Evolutionary conservation across 768 basidiomycete genomes (phyloP), one percentile per base, ranked within the genome.

Genomic region (Kwoniella heveanensis): DNA sequence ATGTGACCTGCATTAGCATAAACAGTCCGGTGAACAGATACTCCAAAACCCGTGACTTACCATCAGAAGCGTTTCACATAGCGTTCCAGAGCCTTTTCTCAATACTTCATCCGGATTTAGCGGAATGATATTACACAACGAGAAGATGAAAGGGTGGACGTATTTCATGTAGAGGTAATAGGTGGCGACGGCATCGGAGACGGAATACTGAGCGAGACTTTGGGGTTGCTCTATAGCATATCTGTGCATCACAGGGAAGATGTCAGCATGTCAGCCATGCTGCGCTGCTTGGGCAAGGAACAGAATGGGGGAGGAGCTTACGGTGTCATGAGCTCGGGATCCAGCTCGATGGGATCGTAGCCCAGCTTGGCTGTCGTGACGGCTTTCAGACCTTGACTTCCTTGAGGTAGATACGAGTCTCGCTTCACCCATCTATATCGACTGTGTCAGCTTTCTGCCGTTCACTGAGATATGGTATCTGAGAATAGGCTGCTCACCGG

Each of bases 121-220:
- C 12, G 96, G 95, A 70, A 99, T 98, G 80, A 98, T 99, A 83
- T 96, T 99, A 81, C 96, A 98, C 37, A 99, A 82, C 9, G 96
- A 98, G 83, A 99, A 99, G 66, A 99, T 91, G 85, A 99, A 99
- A 0, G 96, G 96, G 76, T 98, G 94, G 10, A 99, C 94, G 73
- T 99, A 99, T 93, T 98, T 99, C 96, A 98, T 99, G 82, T 99
- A 98, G 36, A 99, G 85, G 80, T 98, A 98, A 79, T 99, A 98
- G 0, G 96, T 99, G n/a, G 96, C 95, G 10, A 98, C 96, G 0
- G 96, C 96, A 84, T 99, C 96, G 79, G 96, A 99, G 26, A 99
- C 96, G 71, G 96, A 98, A 81, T 99, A 99, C 75, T 94, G 91
- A 0, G 96, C 95, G 19, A 99, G 86, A 1, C 87, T 80, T 76